Evolutionary conservation across 257 asterid species (phyloP).

Genomic region (Primulina eburnea): DNA sequence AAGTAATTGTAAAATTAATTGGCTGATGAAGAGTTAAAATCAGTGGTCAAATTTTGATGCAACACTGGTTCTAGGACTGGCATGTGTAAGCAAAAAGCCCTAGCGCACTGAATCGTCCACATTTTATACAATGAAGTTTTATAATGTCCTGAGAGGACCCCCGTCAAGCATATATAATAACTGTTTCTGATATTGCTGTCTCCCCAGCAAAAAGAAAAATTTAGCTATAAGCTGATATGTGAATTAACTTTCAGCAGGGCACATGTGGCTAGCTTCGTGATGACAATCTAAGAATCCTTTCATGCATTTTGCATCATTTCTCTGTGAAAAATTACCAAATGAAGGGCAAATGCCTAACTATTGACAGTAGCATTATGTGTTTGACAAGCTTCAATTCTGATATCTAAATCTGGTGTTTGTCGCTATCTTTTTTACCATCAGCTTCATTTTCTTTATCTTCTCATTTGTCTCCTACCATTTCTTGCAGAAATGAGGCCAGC

Average conservation of each 20-base stretch:
- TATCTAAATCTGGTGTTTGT: background rate
- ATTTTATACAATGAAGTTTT: too few species aligned
- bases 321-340: too few species aligned
- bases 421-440: background rate
- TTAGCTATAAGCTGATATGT: background rate
- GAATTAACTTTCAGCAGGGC: background rate
- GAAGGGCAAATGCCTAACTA: background rate
- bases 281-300: too few species aligned
- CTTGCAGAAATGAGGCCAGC: conserved; percentile 40
- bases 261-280: background rate
- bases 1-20: too few species aligned
- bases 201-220: too few species aligned
- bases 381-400: background rate
- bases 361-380: background rate
- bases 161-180: background rate
- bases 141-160: background rate
- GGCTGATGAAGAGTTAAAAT: background rate
- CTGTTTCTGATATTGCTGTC: background rate
- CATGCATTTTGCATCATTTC: background rate
- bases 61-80: background rate
- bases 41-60: background rate
- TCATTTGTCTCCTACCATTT: background rate
- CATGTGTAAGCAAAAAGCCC: background rate
- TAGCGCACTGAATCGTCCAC: background rate
- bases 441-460: background rate